A percentile compares a stretch with the other conserved stretches of the same genome.
phyloP scores from a whole-genome alignment of 192 early-diverging fungal genomes.

The Linnemannia zychae region DNA sequence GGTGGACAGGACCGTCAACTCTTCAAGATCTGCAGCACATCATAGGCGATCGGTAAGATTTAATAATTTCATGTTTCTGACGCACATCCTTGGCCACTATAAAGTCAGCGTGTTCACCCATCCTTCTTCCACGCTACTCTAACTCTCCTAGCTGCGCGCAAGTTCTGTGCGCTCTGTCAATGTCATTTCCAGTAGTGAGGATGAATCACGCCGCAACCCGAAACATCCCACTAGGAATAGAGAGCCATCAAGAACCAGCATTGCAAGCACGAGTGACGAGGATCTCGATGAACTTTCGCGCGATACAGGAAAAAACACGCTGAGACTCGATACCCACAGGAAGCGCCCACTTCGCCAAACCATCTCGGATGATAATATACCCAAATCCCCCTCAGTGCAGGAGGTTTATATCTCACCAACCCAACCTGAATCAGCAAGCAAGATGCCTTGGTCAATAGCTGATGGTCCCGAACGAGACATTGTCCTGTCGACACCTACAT shows the following conservation, averaged over 20 bases:
- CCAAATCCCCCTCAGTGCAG: background rate
- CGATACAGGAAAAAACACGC: conserved; percentile 9
- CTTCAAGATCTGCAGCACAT: background rate
- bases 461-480: conserved; percentile 43
- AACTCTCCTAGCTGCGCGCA: background rate
- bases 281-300: conserved; percentile 24
- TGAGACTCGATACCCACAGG: background rate
- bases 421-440: background rate
- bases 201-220: background rate
- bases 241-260: background rate
- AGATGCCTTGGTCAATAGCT: conserved; percentile 44
- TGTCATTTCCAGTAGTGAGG: conserved; percentile 40
- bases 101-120: background rate
- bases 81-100: background rate
- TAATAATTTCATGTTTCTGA: background rate
- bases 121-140: background rate
- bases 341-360: background rate
- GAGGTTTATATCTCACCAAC: background rate
- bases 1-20: background rate
- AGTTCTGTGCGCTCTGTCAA: conserved; percentile 12
- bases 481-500: conserved; percentile 43
- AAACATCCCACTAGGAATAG: background rate
- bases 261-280: background rate
- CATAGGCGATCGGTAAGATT: background rate
- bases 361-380: conserved; percentile 29